Evolutionary conservation across 2,329 filamentous ascomycete genomes (phyloP).

Genomic region (Diplodia intermedia): DNA sequence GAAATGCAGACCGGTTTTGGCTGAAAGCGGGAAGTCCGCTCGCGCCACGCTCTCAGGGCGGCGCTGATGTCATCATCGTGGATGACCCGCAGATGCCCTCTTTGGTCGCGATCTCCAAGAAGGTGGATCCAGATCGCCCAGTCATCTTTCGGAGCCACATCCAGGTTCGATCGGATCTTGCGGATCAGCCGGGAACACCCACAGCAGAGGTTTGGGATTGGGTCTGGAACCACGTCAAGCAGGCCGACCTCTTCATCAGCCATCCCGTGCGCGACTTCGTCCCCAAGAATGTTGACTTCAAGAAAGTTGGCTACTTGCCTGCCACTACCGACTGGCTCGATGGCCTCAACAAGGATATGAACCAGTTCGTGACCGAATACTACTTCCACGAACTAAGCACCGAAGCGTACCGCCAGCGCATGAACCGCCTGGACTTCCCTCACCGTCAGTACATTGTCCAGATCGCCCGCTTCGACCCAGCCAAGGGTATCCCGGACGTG

Average conservation of each 20-base stretch:
- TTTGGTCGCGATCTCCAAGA: conserved; percentile 77
- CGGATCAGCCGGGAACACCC: conserved; percentile 66
- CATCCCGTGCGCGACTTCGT: conserved; percentile 81
- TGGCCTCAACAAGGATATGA: conserved; percentile 78
- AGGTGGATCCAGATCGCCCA: conserved; percentile 72
- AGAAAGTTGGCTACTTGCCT: conserved; percentile 76
- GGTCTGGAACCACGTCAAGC: conserved; percentile 74
- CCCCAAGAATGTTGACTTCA: conserved; percentile 68
- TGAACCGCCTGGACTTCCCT: conserved; percentile 66
- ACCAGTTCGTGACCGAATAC: conserved; percentile 72
- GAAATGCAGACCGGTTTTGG: conserved; percentile 80
- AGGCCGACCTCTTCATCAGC: conserved; percentile 79
- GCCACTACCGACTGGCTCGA: conserved; percentile 86
- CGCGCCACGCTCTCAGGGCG: conserved; percentile 68
- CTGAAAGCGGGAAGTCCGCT: conserved; percentile 71
- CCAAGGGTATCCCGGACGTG: conserved; percentile 81
- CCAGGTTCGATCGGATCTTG: conserved; percentile 77
- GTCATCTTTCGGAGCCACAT: conserved; percentile 85
- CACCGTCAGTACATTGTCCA: conserved; percentile 77
- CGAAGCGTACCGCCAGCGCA: conserved; percentile 65
- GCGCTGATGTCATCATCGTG: conserved; percentile 77
- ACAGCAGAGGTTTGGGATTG: conserved; percentile 78
- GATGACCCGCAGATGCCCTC: conserved; percentile 87
- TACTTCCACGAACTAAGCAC: conserved; percentile 77
- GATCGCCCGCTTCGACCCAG: conserved; percentile 81